phyloP scores from a whole-genome alignment of 139 green algal genomes.

The Asterochloris erici region DNA sequence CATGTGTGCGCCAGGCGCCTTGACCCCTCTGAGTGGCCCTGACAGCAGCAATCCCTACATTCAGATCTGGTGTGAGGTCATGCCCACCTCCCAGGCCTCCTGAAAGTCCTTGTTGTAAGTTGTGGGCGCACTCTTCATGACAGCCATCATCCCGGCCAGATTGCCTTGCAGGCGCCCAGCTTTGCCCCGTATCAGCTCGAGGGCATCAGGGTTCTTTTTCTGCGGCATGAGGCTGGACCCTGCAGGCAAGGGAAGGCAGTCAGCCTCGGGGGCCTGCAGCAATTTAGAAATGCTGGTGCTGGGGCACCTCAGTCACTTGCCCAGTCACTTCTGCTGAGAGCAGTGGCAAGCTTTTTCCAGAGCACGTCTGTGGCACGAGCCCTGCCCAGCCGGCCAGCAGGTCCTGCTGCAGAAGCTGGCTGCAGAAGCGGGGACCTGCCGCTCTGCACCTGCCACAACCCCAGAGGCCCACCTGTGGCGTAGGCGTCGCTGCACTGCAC shows the following conservation, averaged over 20 bases:
- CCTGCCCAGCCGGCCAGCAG: neutral
- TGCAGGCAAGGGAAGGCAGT: conserved; percentile 7
- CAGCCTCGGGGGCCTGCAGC: neutral
- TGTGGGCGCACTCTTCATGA: conserved; percentile 93
- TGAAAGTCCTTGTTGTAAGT: conserved; percentile 99
- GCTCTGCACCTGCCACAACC: neutral
- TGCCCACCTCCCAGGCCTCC: conserved; percentile 66
- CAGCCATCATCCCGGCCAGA: conserved; percentile 81
- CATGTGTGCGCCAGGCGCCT: too few species aligned
- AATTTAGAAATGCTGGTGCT: neutral
- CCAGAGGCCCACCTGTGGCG: conserved; percentile 62
- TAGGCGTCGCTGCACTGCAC: conserved; percentile 94
- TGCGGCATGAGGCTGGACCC: conserved; percentile 97
- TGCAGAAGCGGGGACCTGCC: neutral
- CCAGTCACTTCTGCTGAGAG: neutral
- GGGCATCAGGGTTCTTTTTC: conserved; percentile 99
- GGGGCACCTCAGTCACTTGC: neutral
- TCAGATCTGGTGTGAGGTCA: too few species aligned
- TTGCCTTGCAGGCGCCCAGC: conserved; percentile 75
- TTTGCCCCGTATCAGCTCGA: conserved; percentile 94
- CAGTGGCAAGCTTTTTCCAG: neutral
- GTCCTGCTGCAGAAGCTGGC: neutral
- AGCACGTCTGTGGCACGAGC: neutral
- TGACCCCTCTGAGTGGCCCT: too few species aligned
- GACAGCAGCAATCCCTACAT: too few species aligned